Evolutionary conservation across 1,139 yeast genomes (phyloP), one percentile per base, ranked within the genome.

Genomic region (Magnusiomyces tetraspermus): DNA sequence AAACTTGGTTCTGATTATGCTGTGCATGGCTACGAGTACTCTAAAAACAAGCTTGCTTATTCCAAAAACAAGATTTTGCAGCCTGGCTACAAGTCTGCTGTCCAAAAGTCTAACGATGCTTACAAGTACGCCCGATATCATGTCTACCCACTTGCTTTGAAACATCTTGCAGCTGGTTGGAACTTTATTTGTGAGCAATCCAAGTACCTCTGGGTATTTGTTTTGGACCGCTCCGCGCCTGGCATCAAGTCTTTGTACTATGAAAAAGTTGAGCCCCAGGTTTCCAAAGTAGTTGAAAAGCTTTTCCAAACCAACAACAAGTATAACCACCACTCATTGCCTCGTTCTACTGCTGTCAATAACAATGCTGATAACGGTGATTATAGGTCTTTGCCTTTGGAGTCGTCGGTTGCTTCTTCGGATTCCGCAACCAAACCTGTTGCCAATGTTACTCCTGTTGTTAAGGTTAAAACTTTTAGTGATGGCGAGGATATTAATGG

Each of bases 241-340:
- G 15, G 15, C 6, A n/a, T n/a, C 11, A 36, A n/a, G 19, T 5
- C 40, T n/a, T 36, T 8, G 19, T 36, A 36, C 19, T 28, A 48
- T n/a, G 58, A 58, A 30, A 55, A 56, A 13, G 58, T 65, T 24
- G 66, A 63, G 54, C 67, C 68, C 11, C 67, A 64, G 48, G 53
- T 65, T 3, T 51, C 54, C 48, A 63, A 62, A 53, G 63, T 65
- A 44, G 56, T 57, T 40, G 60, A 59, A 40, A 55, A 63, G n/a
- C 53, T 63, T 21, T 52, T 55, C 36, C 55, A 52, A 19, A 45
- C n/a, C n/a, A n/a, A n/a, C n/a, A n/a, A n/a, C n/a, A n/a, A n/a
- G n/a, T n/a, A n/a, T n/a, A n/a, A n/a, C n/a, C n/a, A n/a, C n/a
- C n/a, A n/a, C n/a, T n/a, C n/a, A n/a, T n/a, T n/a, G n/a, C n/a